Evolutionary conservation across 2,329 filamentous ascomycete genomes (phyloP), one percentile per base, ranked within the genome.

Genomic region (Malbranchea zuffiana): DNA sequence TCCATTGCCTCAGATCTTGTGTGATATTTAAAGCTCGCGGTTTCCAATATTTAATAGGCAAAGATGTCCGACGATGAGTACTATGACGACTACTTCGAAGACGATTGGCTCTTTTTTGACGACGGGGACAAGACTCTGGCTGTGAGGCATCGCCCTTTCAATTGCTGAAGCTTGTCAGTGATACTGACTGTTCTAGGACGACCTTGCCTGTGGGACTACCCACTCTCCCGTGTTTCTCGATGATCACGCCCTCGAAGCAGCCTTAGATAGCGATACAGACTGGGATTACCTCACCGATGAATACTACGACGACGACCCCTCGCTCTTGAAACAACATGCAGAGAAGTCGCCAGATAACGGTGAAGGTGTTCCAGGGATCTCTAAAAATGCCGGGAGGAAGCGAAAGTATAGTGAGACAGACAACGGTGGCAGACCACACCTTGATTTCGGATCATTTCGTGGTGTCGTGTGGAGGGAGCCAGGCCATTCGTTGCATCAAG

Each of bases 391-490:
- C 10, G 31, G 27, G 18, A 34, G 19, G 17, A 42, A 42, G 18
- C 26, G 26, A 19, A 17, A 25, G 11, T 17, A 30, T 21, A 13
- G 18, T 18, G 28, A 35, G 10, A 18, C 16, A 20, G 23, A 25
- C 37, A 18, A 17, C 15, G 5, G 19, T 19, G 18, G 12, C n/a
- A 24, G 20, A 7, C 12, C 8, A n/a, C 33, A 21, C n/a, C 26
- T 30, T 11, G 32, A 43, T 13, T 23, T 35, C 0, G 17, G 32
- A 18, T 42, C 35, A 0, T 64, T 63, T 39, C 56, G 60, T 29
- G 55, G 60, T 7, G 59, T 63, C 4, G 47, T 65, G 3, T 67
- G 62, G 62, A 58, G 53, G 34, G 49, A 46, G 2, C 46, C 53
- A 3, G 43, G 44, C 4, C 41, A 53, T 35, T 49, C 53, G 3